phyloP scores from a whole-genome alignment of 2,329 filamentous ascomycete genomes.

The Cladosporium velox region DNA sequence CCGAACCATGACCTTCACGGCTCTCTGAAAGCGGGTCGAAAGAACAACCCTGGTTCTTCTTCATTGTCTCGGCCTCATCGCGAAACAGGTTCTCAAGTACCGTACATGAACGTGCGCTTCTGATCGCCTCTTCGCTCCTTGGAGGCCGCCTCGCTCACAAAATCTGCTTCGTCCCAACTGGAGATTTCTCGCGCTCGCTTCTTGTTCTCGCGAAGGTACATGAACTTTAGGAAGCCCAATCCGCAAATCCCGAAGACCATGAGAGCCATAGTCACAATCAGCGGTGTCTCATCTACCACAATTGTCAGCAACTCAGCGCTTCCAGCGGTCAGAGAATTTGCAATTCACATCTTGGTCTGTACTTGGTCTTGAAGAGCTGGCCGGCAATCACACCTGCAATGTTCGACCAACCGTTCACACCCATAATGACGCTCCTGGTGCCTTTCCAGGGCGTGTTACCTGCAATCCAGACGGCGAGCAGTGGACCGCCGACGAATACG shows the following conservation, averaged over 20 bases:
- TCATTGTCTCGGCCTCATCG: background rate
- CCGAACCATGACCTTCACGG: background rate
- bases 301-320: background rate
- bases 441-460: constrained; percentile 9
- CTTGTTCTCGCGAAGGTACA: constrained; percentile 8
- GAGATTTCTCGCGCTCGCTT: background rate
- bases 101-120: constrained; percentile 15
- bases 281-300: background rate
- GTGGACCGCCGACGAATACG: background rate
- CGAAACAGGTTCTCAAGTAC: background rate
- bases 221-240: background rate
- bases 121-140: constrained; percentile 2
- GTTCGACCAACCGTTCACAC: constrained; percentile 10
- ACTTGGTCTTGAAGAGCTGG: constrained; percentile 9
- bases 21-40: background rate
- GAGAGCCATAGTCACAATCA: background rate
- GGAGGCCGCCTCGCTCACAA: background rate
- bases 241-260: constrained; percentile 7
- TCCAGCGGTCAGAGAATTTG: no score
- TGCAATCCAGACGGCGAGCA: background rate
- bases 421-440: background rate
- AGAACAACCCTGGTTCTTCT: background rate
- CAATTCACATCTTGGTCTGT: constrained; percentile 8
- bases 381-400: constrained; percentile 10
- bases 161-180: constrained; percentile 1